A percentile compares a stretch with the other conserved stretches of the same genome.
These are phyloP conservation scores for Rubia tinctorum DNA, from an alignment of 305 asterid species.

Conservation along the genomic window DNA sequence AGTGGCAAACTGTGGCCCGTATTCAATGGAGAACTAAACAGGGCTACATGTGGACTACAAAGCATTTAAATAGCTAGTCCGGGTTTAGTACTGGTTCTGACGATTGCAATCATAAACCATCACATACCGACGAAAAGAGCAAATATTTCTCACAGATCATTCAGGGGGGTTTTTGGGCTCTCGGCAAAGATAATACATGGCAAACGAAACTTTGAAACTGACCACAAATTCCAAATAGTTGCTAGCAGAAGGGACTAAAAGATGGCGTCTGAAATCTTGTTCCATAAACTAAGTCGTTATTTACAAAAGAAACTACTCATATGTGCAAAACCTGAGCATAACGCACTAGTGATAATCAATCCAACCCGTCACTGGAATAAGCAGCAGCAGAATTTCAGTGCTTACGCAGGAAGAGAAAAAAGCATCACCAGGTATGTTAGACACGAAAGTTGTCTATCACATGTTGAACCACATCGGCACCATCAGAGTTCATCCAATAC, in stretches of 20 bases:
- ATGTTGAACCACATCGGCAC: slow-evolving; percentile 88
- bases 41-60: neutral
- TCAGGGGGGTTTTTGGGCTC: neutral
- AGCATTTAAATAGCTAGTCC: neutral
- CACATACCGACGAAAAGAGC: neutral
- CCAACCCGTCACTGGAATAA: slow-evolving; percentile 9
- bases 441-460: slow-evolving; percentile 77
- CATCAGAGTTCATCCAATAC: slow-evolving; percentile 90
- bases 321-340: slow-evolving; percentile 1
- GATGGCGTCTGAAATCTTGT: neutral
- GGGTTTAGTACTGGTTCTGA: neutral
- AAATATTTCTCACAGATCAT: neutral
- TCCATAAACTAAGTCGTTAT: slow-evolving; percentile 6
- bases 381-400: neutral
- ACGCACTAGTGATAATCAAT: neutral
- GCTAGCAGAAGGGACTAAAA: neutral
- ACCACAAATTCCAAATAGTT: neutral
- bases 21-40: neutral
- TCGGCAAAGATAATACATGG: neutral
- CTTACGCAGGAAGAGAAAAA: neutral
- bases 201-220: neutral
- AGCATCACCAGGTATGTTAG: slow-evolving; percentile 23
- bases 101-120: neutral
- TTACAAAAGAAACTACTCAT: slow-evolving; percentile 10
- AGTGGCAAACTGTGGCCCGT: neutral